Evolutionary conservation across 257 asterid genomes (phyloP).

Genomic region (Solanum peruvianum): DNA sequence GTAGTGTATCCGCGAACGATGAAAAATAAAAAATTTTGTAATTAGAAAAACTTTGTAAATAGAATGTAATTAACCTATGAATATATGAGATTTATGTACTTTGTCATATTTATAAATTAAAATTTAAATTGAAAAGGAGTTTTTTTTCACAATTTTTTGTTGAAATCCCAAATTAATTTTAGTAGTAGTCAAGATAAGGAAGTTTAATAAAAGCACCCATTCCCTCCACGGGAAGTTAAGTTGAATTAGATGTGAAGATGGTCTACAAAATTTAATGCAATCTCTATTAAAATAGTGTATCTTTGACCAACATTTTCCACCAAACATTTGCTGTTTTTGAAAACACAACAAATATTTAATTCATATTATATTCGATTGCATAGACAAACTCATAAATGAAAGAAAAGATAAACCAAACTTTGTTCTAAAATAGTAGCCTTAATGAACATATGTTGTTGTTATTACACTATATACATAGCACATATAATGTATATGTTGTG

Average conservation of each 20-base stretch:
- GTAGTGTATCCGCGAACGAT: too few relatives aligned
- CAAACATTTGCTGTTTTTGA: not conserved
- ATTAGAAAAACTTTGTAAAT: too few relatives aligned
- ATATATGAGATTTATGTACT: too few relatives aligned
- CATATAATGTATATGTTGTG: not conserved
- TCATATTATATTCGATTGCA: not conserved
- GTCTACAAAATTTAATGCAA: not conserved
- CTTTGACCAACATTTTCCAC: not conserved
- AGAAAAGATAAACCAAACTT: not conserved
- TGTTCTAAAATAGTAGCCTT: not conserved
- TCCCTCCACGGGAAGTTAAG: not conserved
- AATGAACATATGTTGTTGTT: not conserved
- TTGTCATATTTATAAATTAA: not conserved
- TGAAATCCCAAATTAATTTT: not conserved
- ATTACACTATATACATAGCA: not conserved
- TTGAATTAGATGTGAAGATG: not conserved
- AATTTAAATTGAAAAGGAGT: not conserved
- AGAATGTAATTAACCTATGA: not conserved
- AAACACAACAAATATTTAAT: not conserved
- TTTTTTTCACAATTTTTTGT: not conserved
- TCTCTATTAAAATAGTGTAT: not conserved
- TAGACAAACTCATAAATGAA: not conserved
- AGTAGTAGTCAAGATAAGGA: not conserved
- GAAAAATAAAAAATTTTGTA: too few relatives aligned
- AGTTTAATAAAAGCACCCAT: not conserved